Evolutionary conservation across 2,329 filamentous ascomycete genomes (phyloP).

Genomic region (Beauveria pseudobassiana): DNA sequence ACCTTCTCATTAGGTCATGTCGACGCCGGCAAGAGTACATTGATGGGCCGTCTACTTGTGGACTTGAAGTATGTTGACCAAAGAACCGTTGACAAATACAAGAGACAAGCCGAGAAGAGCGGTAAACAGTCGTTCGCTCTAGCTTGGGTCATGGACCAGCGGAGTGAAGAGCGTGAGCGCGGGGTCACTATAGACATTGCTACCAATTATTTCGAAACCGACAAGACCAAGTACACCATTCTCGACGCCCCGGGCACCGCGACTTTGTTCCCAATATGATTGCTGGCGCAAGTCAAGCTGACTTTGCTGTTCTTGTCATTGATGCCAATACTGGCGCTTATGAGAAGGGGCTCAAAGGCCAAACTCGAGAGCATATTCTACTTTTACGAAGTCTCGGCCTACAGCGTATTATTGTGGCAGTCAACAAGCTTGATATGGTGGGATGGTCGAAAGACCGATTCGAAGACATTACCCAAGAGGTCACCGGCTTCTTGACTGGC

Average conservation of each 20-base stretch:
- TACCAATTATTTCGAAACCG: conserved; percentile 88
- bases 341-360: conserved; percentile 85
- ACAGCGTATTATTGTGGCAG: conserved; percentile 76
- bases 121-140: conserved; percentile 94
- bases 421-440: conserved; percentile 92
- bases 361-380: conserved; percentile 89
- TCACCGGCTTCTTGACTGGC: conserved; percentile 71
- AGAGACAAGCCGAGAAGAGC: conserved; percentile 80
- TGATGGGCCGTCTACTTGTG: conserved; percentile 90
- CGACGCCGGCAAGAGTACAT: conserved; percentile 92
- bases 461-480: conserved; percentile 75
- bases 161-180: conserved; percentile 77
- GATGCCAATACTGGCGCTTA: conserved; percentile 88
- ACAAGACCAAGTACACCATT: conserved; percentile 81
- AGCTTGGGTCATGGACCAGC: conserved; percentile 94
- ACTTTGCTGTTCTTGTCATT: conserved; percentile 91
- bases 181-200: conserved; percentile 97
- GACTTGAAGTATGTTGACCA: conserved; percentile 86
- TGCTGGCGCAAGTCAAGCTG: conserved; percentile 88
- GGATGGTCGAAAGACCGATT: conserved; percentile 78
- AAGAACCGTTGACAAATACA: conserved; percentile 79
- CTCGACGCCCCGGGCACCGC: conserved; percentile 85
- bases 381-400: conserved; percentile 87
- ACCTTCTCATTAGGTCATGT: conserved; percentile 65
- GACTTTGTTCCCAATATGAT: conserved; percentile 99